Evolutionary conservation across 2,329 filamentous ascomycete genomes (phyloP).

Genomic region (Geosmithia morbida): DNA sequence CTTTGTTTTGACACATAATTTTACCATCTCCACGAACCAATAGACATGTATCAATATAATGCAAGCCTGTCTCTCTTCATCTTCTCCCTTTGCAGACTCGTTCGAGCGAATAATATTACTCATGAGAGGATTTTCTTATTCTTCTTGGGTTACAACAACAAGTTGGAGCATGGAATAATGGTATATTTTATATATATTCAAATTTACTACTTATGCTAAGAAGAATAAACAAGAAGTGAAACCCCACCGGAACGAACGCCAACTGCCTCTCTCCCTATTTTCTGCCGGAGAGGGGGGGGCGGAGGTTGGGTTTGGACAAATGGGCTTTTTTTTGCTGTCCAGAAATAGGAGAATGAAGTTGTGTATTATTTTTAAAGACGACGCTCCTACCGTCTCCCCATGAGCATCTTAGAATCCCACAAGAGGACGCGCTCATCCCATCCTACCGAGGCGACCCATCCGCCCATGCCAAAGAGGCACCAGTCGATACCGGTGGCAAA

Average conservation of each 20-base stretch:
- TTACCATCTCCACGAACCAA: background rate
- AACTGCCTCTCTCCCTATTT: too few species aligned
- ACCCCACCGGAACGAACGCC: background rate
- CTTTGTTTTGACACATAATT: background rate
- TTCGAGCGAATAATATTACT: too few species aligned
- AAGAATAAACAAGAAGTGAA: background rate
- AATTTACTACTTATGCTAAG: background rate
- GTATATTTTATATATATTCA: background rate
- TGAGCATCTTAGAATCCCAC: conserved; percentile 64
- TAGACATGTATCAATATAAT: background rate
- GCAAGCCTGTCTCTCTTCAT: too few species aligned
- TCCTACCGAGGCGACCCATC: conserved; percentile 86
- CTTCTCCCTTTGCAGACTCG: too few species aligned
- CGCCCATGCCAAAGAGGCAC: conserved; percentile 90
- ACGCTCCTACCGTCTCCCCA: conserved; percentile 11
- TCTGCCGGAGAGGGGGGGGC: too few species aligned
- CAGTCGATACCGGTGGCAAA: conserved; percentile 95
- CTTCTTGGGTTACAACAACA: too few species aligned
- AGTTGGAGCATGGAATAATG: background rate
- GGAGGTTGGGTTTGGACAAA: too few species aligned
- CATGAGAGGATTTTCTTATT: too few species aligned
- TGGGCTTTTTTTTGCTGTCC: background rate
- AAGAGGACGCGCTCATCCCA: conserved; percentile 89
- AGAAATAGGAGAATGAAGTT: background rate
- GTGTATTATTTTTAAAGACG: too few species aligned